Percentiles rank a stretch among this genome's conserved stretches.
Evolutionary conservation across 2,329 filamentous ascomycete species (phyloP).

Genomic region (Aspergillus amoenus): DNA sequence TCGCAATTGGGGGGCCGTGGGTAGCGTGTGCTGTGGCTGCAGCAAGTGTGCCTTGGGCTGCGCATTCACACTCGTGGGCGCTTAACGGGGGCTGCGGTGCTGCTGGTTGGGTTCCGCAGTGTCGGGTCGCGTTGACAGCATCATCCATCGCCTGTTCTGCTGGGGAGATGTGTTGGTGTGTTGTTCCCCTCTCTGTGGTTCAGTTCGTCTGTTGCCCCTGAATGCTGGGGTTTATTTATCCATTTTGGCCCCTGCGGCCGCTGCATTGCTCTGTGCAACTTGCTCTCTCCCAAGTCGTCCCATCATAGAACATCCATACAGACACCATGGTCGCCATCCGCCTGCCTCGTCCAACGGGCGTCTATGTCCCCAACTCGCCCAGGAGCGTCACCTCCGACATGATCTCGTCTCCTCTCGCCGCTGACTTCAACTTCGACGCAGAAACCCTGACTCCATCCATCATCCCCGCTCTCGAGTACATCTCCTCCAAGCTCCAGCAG

Average conservation of each 20-base stretch:
- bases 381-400: conserved; percentile 39
- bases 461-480: conserved; percentile 42
- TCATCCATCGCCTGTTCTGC: background rate
- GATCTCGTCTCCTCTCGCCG: conserved; percentile 43
- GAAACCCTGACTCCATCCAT: conserved; percentile 37
- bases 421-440: conserved; percentile 38
- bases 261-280: background rate
- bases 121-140: background rate
- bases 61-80: conserved; percentile 7
- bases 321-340: conserved; percentile 36
- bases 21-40: conserved; percentile 9
- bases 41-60: conserved; percentile 8
- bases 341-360: conserved; percentile 34
- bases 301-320: background rate
- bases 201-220: background rate
- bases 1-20: background rate
- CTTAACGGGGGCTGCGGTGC: background rate
- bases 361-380: conserved; percentile 37
- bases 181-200: conserved; percentile 11
- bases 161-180: background rate
- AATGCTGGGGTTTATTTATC: conserved; percentile 1
- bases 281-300: background rate
- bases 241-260: background rate
- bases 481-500: conserved; percentile 41
- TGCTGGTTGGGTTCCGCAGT: conserved; percentile 7